Conservation (phyloP, 371 early-diverging fungal genomes). For the Zopfochytrium polystomum region DNA sequence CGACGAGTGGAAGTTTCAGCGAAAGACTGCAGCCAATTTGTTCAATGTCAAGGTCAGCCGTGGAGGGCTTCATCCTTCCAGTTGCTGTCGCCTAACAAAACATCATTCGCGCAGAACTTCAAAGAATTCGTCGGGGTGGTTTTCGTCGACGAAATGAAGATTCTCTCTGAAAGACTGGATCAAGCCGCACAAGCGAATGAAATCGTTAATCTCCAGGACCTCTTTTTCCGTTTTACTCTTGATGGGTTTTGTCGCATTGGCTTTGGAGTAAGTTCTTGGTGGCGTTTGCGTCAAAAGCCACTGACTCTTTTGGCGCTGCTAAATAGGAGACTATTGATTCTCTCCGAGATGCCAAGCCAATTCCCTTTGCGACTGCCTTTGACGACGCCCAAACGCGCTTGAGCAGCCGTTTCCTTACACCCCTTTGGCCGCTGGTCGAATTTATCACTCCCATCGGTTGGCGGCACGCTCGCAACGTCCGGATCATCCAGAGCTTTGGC, state of each 20-base stretch:
- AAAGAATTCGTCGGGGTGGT: slow-evolving; percentile 53
- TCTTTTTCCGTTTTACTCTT: slow-evolving; percentile 51
- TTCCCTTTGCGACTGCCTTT: slow-evolving; percentile 19
- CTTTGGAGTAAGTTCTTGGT: slow-evolving; percentile 36
- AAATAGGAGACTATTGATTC: neutral
- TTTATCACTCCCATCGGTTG: neutral
- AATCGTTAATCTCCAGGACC: slow-evolving; percentile 42
- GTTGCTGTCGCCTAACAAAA: neutral
- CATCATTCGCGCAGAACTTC: slow-evolving; percentile 46
- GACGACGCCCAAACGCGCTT: slow-evolving; percentile 21
- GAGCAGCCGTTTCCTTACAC: slow-evolving; percentile 11
- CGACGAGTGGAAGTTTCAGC: slow-evolving; percentile 60
- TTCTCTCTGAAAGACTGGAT: neutral
- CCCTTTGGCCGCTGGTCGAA: slow-evolving; percentile 24
- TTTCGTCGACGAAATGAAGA: slow-evolving; percentile 21
- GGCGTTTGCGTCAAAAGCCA: neutral
- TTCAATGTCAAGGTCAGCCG: slow-evolving; percentile 54
- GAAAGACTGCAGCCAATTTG: slow-evolving; percentile 66
- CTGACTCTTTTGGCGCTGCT: neutral
- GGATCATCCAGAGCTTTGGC: slow-evolving; percentile 13
- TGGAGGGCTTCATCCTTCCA: slow-evolving; percentile 21
- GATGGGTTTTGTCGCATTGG: slow-evolving; percentile 53
- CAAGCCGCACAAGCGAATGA: neutral
- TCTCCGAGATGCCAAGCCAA: neutral
- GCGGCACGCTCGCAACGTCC: slow-evolving; percentile 1